These are phyloP conservation scores for Nitzschia putrida DNA, from an alignment of 108 stramenopile species.

Conservation along the genomic window DNA sequence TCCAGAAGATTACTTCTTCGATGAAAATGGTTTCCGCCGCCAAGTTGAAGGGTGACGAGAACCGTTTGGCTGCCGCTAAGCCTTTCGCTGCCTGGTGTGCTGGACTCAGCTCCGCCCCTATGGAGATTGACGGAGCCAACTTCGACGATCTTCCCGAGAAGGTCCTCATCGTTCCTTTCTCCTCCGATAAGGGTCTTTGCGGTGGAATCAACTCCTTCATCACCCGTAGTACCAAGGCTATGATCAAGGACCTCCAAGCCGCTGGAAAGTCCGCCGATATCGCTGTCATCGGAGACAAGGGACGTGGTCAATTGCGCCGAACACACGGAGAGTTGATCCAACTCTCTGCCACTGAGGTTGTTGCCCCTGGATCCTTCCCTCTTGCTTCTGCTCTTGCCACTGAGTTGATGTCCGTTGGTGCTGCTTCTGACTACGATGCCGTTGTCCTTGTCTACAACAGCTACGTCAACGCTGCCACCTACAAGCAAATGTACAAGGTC, in stretches of 20 bases:
- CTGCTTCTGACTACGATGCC: constrained; percentile 77
- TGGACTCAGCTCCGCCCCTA: constrained; percentile 56
- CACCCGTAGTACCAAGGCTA: constrained; percentile 72
- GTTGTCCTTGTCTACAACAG: constrained; percentile 83
- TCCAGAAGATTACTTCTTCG: constrained; percentile 98
- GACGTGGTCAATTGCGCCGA: constrained; percentile 90
- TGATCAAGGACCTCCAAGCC: constrained; percentile 53
- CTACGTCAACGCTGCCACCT: constrained; percentile 81
- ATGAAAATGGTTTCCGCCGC: constrained; percentile 99
- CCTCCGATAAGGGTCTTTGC: constrained; percentile 98
- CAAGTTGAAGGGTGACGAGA: constrained; percentile 99
- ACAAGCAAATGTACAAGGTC: constrained; percentile 87
- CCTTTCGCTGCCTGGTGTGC: constrained; percentile 84
- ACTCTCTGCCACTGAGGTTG: constrained; percentile 73
- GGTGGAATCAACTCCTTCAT: constrained; percentile 98
- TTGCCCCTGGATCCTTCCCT: constrained; percentile 77
- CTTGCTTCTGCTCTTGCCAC: constrained; percentile 79
- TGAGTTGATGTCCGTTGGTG: constrained; percentile 79
- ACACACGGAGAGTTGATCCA: constrained; percentile 59
- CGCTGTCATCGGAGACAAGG: constrained; percentile 97
- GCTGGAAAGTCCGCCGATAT: constrained; percentile 88
- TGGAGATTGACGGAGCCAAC: constrained; percentile 63
- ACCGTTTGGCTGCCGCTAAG: constrained; percentile 58
- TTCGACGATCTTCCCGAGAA: constrained; percentile 89
- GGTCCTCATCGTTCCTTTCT: constrained; percentile 87